These are phyloP conservation scores for Candida hispaniensis DNA, from an alignment of 805 yeast species.

Conservation along the genomic window DNA sequence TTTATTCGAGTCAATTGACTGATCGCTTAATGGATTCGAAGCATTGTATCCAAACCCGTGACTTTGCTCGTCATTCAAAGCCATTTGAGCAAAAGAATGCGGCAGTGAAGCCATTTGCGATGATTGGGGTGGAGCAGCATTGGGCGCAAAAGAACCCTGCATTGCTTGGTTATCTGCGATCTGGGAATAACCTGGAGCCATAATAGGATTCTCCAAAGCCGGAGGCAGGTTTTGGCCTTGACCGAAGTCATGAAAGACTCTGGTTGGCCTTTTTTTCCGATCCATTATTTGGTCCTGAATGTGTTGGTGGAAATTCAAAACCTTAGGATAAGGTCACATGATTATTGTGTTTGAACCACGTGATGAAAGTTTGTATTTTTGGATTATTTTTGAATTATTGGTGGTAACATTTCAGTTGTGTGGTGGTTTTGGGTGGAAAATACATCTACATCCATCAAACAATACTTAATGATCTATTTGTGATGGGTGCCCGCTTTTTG, in stretches of 20 bases:
- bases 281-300: too few relatives aligned
- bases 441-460: too few relatives aligned
- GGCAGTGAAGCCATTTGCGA: slow-evolving; percentile 13
- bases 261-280: slow-evolving; percentile 10
- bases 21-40: slow-evolving; percentile 9
- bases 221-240: slow-evolving; percentile 38
- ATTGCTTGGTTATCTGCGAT: background rate
- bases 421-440: background rate
- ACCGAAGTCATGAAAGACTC: slow-evolving; percentile 15
- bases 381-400: too few relatives aligned
- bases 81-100: slow-evolving; percentile 12
- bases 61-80: slow-evolving; percentile 2
- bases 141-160: too few relatives aligned
- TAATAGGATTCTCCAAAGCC: slow-evolving; percentile 91
- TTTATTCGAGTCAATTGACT: slow-evolving; percentile 3
- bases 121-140: background rate
- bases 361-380: too few relatives aligned
- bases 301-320: too few relatives aligned
- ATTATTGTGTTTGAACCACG: too few relatives aligned
- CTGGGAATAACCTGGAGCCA: slow-evolving; percentile 62
- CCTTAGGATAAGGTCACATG: too few relatives aligned
- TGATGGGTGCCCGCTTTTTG: too few relatives aligned
- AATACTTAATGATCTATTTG: too few relatives aligned
- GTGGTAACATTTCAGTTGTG: too few relatives aligned
- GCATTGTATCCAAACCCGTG: slow-evolving; percentile 14